Evolutionary conservation across 129 eudicot genomes (phyloP).

Genomic region (Escallonia herrerae): DNA sequence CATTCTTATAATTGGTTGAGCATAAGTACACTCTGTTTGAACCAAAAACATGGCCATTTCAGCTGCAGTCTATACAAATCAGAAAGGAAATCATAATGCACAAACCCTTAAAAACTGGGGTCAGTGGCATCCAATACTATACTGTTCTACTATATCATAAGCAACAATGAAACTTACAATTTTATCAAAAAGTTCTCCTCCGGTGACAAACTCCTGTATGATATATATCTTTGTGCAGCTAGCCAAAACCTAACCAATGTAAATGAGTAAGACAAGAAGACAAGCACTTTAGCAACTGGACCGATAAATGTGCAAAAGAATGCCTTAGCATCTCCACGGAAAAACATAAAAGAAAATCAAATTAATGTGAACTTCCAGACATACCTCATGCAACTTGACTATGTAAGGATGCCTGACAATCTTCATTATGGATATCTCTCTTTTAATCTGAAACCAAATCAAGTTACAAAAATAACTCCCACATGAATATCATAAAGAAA

Average conservation of each 20-base stretch:
- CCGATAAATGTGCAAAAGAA: not conserved
- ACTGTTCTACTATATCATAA: not conserved
- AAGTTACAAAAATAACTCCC: constrained; percentile 15
- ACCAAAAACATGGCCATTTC: too few relatives aligned
- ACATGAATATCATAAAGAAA: constrained; percentile 1
- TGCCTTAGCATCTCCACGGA: not conserved
- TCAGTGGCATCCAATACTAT: too few relatives aligned
- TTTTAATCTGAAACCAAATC: constrained; percentile 70
- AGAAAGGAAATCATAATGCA: too few relatives aligned
- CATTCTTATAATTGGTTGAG: too few relatives aligned
- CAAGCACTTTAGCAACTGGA: constrained; percentile 6
- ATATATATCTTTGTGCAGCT: constrained; percentile 80
- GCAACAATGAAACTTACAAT: constrained; percentile 52
- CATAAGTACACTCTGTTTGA: too few relatives aligned
- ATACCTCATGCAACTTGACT: constrained; percentile 91
- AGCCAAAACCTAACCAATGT: constrained; percentile 64
- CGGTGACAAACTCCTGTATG: constrained; percentile 79
- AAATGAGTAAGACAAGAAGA: not conserved
- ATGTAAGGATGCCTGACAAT: constrained; percentile 97
- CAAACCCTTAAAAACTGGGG: too few relatives aligned
- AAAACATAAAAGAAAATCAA: not conserved
- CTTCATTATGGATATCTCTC: constrained; percentile 98
- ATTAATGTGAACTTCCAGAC: not conserved
- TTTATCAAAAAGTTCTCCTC: constrained; percentile 97
- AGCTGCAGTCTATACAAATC: too few relatives aligned